Conservation (phyloP, 2,329 filamentous ascomycete genomes). For the Paecilomyces sp. region DNA sequence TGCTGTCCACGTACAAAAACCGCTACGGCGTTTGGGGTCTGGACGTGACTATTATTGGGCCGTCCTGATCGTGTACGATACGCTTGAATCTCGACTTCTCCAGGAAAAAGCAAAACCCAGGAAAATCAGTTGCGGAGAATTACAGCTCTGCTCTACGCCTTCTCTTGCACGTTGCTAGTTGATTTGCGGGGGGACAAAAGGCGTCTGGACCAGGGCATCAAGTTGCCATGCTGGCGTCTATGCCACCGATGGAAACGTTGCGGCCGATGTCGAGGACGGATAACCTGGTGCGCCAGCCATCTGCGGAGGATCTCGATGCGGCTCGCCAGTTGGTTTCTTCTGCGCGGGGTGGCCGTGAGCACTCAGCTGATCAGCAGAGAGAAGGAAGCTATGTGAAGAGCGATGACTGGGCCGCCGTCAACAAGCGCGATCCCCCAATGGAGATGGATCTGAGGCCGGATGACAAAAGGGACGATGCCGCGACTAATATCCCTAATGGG, state of each 20-base stretch:
- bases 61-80: neutral
- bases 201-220: neutral
- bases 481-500: slow-evolving; percentile 8
- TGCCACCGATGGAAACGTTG: slow-evolving; percentile 30
- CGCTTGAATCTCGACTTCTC: neutral
- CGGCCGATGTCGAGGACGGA: slow-evolving; percentile 23
- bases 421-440: slow-evolving; percentile 8
- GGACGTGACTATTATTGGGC: neutral
- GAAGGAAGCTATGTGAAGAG: slow-evolving; percentile 10
- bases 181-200: neutral
- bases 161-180: neutral
- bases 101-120: too few relatives aligned
- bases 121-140: neutral
- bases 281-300: slow-evolving; percentile 34
- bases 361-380: slow-evolving; percentile 19
- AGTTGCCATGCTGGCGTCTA: slow-evolving; percentile 29
- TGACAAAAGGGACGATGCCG: slow-evolving; percentile 11
- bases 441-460: slow-evolving; percentile 11
- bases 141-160: neutral
- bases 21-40: neutral
- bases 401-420: slow-evolving; percentile 11
- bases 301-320: slow-evolving; percentile 41
- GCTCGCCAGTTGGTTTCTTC: slow-evolving; percentile 43
- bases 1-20: neutral
- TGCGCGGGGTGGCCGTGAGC: slow-evolving; percentile 36